Base-by-base conservation (phyloP, 2,329 filamentous ascomycete species). In the Stagonosporopsis cucurbitacearum region DNA sequence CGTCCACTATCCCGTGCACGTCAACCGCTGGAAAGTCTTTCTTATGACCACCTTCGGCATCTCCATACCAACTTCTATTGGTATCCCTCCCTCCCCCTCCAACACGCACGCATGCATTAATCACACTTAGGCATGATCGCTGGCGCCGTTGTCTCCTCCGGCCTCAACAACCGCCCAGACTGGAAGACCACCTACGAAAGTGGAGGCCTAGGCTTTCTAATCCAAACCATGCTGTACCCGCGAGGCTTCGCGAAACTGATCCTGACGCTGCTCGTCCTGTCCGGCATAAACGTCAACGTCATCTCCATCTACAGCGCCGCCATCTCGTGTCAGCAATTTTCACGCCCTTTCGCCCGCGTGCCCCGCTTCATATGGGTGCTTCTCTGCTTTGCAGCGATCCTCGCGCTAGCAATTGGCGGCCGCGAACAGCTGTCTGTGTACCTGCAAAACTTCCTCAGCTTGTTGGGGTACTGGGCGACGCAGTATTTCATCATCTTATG, bases 251-350 rank as follows among this genome's bases (percentile, higher is more conserved):
- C 79, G 28, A 82, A 82, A 54, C 78, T 82, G 63, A 76, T 78
- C 41, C 76, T 79, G 22, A 74, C 78, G 19, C 66, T 80, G 12
- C 73, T 79, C 39, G 76, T 78, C 1, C 67, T 80, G 37, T 76
- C 74, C 46, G 78, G 78, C 50, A 75, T 80, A 59, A 78, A 77
- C 55, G 78, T 78, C 59, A 79, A 79, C 65, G 78, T 78, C 59
- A 78, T 78, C 1, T 79, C 78, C 64, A 78, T 79, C 72, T 92
- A 81, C 67, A 76, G 71, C 44, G 75, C 75, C 17, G 79, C 78
- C 2, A 71, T 81, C 12, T 76, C 75, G 19, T 75, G 79, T 58
- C 78, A 80, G 69, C 76, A 80, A 62, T 78, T 82, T 60, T 76
- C 78, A 23, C 75, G 78, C 49, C 77, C 77, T 23, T 77, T 79